Evolutionary conservation across 176 grass and related monocot species (phyloP), one percentile per base, ranked within the genome.

Genomic region (Hordeum vulgare): DNA sequence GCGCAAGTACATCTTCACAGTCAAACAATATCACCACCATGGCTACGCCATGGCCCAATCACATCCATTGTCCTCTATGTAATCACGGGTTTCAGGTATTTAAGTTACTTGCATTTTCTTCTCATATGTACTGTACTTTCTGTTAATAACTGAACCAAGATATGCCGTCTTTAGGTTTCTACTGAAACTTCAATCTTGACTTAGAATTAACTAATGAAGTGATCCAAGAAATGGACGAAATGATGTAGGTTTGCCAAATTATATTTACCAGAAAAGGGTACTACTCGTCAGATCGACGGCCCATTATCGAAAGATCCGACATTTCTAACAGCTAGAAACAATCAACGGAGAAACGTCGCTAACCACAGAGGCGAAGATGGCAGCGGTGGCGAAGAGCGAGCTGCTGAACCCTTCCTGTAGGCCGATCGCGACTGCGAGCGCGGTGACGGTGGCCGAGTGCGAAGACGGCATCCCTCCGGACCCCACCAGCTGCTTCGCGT

Each of bases 381-480:
- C 82, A 14, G 94, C 86, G n/a, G 94, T 88, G 78, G 94, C 94
- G 66, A 93, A 96, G 64, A 93, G 80, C 7, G 94, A 96, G 60
- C 85, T 86, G 7, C 51, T 74, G 82, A 96, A 90, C 4, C 94
- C 90, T 25, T 96, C 94, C 42, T 90, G 80, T 23, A 96, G 67
- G 28, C 94, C 94, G 41, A 96, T 51, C 76, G 86, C 86, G 12
- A 88, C 65, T 51, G 94, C 91, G 12, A 97, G 94, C 61, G 85
- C 94, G 3, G 87, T 91, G 77, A 97, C 94, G 20, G 89, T 97
- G 65, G 91, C 86, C 6, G 94, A 97, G 88, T 97, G 94, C 80
- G 91, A 97, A 1, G 94, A 97, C 58, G 91, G 89, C 94, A 94
- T 97, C 49, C 94, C 94, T 18, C 89, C 94, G 1, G 94, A 97